Base-by-base conservation (phyloP, 768 basidiomycete species). In the Porphyrellus cyaneotinctus region DNA sequence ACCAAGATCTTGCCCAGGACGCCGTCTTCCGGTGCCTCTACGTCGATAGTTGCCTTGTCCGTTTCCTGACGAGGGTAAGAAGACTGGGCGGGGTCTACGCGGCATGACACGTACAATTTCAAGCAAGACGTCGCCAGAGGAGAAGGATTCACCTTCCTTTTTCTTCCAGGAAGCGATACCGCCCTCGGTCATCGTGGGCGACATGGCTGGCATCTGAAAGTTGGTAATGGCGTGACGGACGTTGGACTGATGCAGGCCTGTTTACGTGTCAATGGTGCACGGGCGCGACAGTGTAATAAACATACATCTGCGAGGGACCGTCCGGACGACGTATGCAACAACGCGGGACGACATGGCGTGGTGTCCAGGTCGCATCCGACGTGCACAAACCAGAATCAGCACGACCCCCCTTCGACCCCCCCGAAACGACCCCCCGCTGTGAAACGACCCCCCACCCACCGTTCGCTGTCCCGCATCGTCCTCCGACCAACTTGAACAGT, bases 11-110 rank as follows among this genome's bases (percentile, higher is more conserved):
- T 97, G 50, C 88, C 95, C 66, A 99, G 72, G 15, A 98, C 71
- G 58, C 97, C 97, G 63, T 98, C 95, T 28, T 97, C 95, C 71
- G 95, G 95, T 14, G 97, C 94, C 72, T 99, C 97, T 8, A 99
- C 95, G 68, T 99, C 97, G 64, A 98, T 97, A 2, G 93, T 95
- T 15, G 95, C 90, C 71, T 92, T 92, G 78, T 93, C 91, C 38
- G 91, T 93, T 78, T 93, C 91, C 91, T 93, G 70, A 52, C 49
- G 49, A 28, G 24, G 28, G 39, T 57, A 12, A 51, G 51, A 20
- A n/a, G 43, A 39, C 6, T 49, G 45, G 35, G 17, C 31, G 14
- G 36, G 26, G 38, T 41, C 18, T 24, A 44, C 42, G 49, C 47
- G 42, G 44, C 52, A 39, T 28, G 43, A 24, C 6, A 76, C 86